Evolutionary conservation across 805 yeast species (phyloP), one percentile per base, ranked within the genome.

Genomic region (Schwanniomyces polymorphus): DNA sequence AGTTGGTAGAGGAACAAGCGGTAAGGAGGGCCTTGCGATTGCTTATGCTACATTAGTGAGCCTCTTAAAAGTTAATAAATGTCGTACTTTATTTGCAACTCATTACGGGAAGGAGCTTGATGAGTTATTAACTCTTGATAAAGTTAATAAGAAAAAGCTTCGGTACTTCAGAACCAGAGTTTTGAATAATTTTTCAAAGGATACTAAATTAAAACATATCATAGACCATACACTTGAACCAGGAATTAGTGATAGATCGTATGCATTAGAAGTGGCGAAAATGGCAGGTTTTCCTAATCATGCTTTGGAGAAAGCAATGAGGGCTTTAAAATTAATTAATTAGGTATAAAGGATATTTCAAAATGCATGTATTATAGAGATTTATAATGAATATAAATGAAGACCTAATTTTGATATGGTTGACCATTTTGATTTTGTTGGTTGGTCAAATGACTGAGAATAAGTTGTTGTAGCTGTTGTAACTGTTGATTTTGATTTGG

Each of bases 31-130:
- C 1, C 72, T 87, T 4, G 86, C 96, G 1, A 83, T 91, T 45
- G 96, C 97, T 1, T 88, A 74, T 69, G 91, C 95, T 0, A 77
- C 91, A 0, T 64, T 91, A 41, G 63, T 78, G 34, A 79, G 83
- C 57, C 65, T 91, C 45, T 54, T 80, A 11, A 63, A 68, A 17
- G 61, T 62, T 4, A 87, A 84, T 53, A 72, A 78, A 54, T 85
- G 94, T 56, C 75, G 92, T 23, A 76, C 91, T 0, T 67, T 91
- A n/a, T 91, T 91, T 73, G 97, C 97, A 1, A 91, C 97, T 0
- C 97, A 91, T 71, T 91, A 84, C 65, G 78, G 76, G 1, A 57
- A 49, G 18, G 78, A 73, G 43, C 52, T 73, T 12, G 59, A 75
- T n/a, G 51, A 59, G 0, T 57, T 85, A 16, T 53, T 73, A 21